Evolutionary conservation across 1,284 basidiomycete genomes (phyloP), one percentile per base, ranked within the genome.

Genomic region (Stygiomarasmius scandens): DNA sequence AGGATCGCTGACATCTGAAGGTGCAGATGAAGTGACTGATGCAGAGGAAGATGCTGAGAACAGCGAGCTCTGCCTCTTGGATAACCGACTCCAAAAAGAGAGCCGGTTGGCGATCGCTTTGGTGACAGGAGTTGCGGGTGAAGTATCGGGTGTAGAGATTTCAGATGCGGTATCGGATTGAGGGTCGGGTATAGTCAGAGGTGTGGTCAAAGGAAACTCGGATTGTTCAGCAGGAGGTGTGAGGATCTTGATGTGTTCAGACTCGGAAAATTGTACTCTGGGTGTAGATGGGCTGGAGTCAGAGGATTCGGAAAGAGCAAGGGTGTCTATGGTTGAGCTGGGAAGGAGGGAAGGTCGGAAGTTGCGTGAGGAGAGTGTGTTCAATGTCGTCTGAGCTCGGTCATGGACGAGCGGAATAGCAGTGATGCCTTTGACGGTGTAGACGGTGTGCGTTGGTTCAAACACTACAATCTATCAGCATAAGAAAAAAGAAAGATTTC

Each of bases 1-100:
- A 23, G 66, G 61, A 23, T 67, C 69, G 32, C 64, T 56, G 29
- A 64, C 56, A 58, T 70, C 54, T 32, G 56, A 56, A 20, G 68
- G 44, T 19, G 52, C 48, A 5, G 60, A 2, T 41, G 60, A n/a
- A 14, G 20, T n/a, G 6, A 11, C 32, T 11, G 56, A 58, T 12
- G 25, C 45, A 27, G 61, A 59, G 14, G 58, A 54, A 27, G 58
- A 55, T 9, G 50, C 23, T 14, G 61, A 61, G 52, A 54, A 61
- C 64, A 64, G 69, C 71, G 58, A 57, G 38, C 65, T 73, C 38
- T 41, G 38, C 56, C 78, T 74, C 63, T 76, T 80, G 11, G 83
- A 77, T 12, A 83, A 66, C 48, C 77, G 74, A 53, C 74, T 82
- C 90, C 90, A 92, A 66, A 92, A 92, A 1, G 89, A 89, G 36